phyloP scores from a whole-genome alignment of 2,329 filamentous ascomycete species.

The Huntiella decipiens region DNA sequence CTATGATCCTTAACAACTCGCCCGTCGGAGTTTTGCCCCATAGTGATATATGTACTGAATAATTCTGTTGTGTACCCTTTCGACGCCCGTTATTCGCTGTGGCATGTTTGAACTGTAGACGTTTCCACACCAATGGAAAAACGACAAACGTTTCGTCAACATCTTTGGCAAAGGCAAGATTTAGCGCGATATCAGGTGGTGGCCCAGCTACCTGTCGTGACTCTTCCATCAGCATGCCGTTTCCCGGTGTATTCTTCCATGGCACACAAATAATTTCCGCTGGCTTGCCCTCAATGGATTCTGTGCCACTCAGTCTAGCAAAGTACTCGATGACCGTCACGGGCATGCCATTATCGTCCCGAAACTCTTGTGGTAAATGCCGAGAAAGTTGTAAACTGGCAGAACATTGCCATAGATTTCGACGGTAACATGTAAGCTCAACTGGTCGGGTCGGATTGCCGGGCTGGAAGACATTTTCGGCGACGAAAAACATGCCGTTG shows the following conservation, averaged over 20 bases:
- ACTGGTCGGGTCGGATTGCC: slow-evolving; percentile 38
- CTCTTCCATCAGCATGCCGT: slow-evolving; percentile 24
- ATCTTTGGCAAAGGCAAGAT: slow-evolving; percentile 40
- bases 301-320: slow-evolving; percentile 65
- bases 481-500: slow-evolving; percentile 77
- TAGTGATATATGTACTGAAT: slow-evolving; percentile 70
- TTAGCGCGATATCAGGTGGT: slow-evolving; percentile 35
- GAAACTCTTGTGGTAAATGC: slow-evolving; percentile 5
- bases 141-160: slow-evolving; percentile 63
- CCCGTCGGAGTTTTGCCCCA: slow-evolving; percentile 52
- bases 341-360: slow-evolving; percentile 21
- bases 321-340: slow-evolving; percentile 61
- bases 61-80: slow-evolving; percentile 90
- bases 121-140: slow-evolving; percentile 79
- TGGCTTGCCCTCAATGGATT: slow-evolving; percentile 78
- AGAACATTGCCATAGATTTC: slow-evolving; percentile 89
- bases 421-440: slow-evolving; percentile 84
- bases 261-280: slow-evolving; percentile 94
- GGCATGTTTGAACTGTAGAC: slow-evolving; percentile 86
- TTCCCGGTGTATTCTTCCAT: slow-evolving; percentile 58
- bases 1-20: slow-evolving; percentile 55
- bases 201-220: slow-evolving; percentile 27
- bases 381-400: slow-evolving; percentile 52
- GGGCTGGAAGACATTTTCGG: slow-evolving; percentile 58
- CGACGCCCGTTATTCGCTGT: slow-evolving; percentile 90